Percentiles rank a stretch among this genome's conserved stretches.
Evolutionary conservation across 305 asterid species (phyloP).

Genomic region (Solanum chacoense): DNA sequence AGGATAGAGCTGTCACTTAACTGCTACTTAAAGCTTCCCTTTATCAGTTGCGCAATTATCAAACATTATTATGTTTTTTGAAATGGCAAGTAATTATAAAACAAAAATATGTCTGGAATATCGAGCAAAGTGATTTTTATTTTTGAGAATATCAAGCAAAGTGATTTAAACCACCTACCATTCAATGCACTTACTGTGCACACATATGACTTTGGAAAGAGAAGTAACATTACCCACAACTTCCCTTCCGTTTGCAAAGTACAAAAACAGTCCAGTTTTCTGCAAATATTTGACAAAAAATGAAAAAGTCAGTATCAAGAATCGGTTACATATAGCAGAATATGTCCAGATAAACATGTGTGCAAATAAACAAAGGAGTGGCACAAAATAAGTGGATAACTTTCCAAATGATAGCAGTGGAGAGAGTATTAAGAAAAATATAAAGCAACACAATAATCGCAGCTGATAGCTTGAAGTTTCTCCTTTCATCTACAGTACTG

Average conservation of each 20-base stretch:
- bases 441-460: not conserved
- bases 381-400: not conserved
- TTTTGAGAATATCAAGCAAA: not conserved
- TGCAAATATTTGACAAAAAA: slow-evolving; percentile 18
- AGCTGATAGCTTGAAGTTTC: not conserved
- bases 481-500: not conserved
- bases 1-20: not conserved
- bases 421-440: not conserved
- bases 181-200: slow-evolving; percentile 76
- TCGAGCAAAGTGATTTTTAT: not conserved
- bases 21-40: not conserved
- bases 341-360: not conserved
- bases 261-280: slow-evolving; percentile 60
- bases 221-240: slow-evolving; percentile 29
- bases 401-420: not conserved
- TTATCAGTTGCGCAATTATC: not conserved
- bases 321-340: not conserved
- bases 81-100: not conserved
- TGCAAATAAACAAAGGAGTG: not conserved
- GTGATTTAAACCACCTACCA: slow-evolving; percentile 42
- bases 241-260: slow-evolving; percentile 67
- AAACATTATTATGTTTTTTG: not conserved
- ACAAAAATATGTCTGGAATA: not conserved
- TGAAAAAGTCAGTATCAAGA: not conserved
- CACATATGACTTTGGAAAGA: slow-evolving; percentile 40